Conservation (phyloP, 495 filamentous ascomycete species). For the Trypethelium eluteriae region DNA sequence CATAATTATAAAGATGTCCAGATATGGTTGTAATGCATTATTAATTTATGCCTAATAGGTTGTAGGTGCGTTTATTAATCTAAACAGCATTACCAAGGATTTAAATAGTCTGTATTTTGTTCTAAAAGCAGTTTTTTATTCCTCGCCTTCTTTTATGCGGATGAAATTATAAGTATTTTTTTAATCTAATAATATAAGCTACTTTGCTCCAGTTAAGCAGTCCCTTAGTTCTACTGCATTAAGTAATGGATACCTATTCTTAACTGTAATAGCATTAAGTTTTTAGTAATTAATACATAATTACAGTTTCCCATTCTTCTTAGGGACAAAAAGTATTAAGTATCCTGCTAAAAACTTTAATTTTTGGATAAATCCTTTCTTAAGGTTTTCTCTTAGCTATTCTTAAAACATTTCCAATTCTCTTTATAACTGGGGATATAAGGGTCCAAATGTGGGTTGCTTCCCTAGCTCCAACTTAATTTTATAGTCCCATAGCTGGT, state of each 20-base stretch:
- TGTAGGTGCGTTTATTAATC: constrained; percentile 10
- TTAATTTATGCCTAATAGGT: not conserved
- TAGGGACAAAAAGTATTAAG: too few species aligned
- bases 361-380: not conserved
- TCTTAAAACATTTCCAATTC: not conserved
- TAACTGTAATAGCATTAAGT: too few species aligned
- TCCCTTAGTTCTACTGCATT: too few species aligned
- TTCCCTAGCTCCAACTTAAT: not conserved
- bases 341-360: not conserved
- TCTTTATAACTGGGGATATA: not conserved
- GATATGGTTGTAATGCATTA: constrained; percentile 16
- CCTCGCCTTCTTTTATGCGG: too few species aligned
- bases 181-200: not conserved
- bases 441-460: not conserved
- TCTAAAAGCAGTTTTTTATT: too few species aligned
- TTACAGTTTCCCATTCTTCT: too few species aligned
- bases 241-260: too few species aligned
- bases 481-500: not conserved
- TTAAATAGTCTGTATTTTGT: constrained; percentile 20
- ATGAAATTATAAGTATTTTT: too few species aligned
- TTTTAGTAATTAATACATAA: not conserved
- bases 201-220: too few species aligned
- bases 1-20: constrained; percentile 20
- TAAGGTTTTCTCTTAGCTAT: not conserved
- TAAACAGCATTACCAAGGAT: constrained; percentile 16